Base-by-base conservation (phyloP, 306 rosid genomes). In the Delonix regia region DNA sequence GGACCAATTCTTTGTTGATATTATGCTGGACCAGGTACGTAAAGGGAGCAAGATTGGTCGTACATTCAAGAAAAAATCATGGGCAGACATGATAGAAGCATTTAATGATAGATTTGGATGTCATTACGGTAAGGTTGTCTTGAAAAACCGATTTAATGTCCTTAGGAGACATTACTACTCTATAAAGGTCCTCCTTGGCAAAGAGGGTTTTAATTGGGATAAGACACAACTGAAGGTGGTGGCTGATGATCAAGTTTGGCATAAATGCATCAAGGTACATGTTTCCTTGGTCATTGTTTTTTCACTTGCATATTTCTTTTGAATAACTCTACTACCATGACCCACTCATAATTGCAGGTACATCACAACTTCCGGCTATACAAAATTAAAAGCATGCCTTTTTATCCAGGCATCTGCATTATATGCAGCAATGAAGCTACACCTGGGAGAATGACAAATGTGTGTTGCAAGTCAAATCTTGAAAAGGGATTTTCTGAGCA, bases 201-300 rank as follows among this genome's bases (percentile, higher is more conserved):
- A 84, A 80, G 83, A 80, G 67, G 90, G 90, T 15, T 86, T 84
- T 47, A 82, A 71, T 15, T 86, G 92, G 92, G 87, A 88, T 80
- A 65, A 62, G 57, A 75, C 38, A 21, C 79, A 88, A 28, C 85
- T 71, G 6, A 89, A 80, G 61, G 86, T 86, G 71, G 86, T 86
- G 30, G 90, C 87, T 71, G 80, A 86, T 80, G 92, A 86, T 57
- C 75, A 44, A 60, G 72, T 60, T 33, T 88, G 92, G 92, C 52
- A 82, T 62, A 66, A 84, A 19, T 88, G 84, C 70, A 75, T 88
- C 83, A 74, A 63, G 84, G 90, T 88, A 74, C 24, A 73, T 39
- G 64, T 69, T 15, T 69, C 57, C 39, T 27, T 60, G 12, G 33
- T 41, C 41, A 4, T 56, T 42, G 56, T 77, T 16, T 39, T 34